Base-by-base conservation (phyloP, 805 yeast species). In the Cyberlindnera meyerae region DNA sequence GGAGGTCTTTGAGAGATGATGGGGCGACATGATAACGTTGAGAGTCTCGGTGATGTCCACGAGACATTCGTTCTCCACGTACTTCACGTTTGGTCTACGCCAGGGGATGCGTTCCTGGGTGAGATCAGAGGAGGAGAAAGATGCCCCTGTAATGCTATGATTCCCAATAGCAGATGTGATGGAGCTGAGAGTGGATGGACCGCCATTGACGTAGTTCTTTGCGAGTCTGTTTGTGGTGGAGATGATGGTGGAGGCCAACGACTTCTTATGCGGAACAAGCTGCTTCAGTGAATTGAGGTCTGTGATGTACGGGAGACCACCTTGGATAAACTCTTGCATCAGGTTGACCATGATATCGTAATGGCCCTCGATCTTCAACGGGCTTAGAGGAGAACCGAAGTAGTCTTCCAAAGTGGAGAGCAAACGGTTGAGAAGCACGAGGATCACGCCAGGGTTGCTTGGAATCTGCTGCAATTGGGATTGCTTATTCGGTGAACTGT, bases 31-130 rank as follows among this genome's bases (percentile, higher is more conserved):
- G 0, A 82, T 68, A 25, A 81, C 71, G 44, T 71, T 71, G 16
- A 84, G 57, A 1, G 70, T 63, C 57, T 90, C 98, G 3, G 70
- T 67, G 6, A 93, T 56, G 59, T 93, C 97, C 8, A 90, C 82
- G 55, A 79, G 87, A 59, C 90, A 68, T 59, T 90, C 97, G 58
- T 90, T 87, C 46, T 79, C 79, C 4, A 85, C 71, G 55, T 85
- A 77, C 46, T 71, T 73, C n/a, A 83, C 81, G 44, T 77, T 73
- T 5, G 79, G 55, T 31, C 75, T 67, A 50, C 97, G 72, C 97
- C 97, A 90, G 1, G 96, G 95, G 11, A 40, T 43, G 11, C 8
- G 65, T 62, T 18, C 56, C 51, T 34, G 62, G 51, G 14, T 49
- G 50, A 35, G 11, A 9, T 21, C 37, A 6, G 54, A 52, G 31